Percentiles rank a stretch among this genome's conserved stretches.
Conservation (phyloP, 2,329 filamentous ascomycete genomes). For the Sporothrix luriei region DNA sequence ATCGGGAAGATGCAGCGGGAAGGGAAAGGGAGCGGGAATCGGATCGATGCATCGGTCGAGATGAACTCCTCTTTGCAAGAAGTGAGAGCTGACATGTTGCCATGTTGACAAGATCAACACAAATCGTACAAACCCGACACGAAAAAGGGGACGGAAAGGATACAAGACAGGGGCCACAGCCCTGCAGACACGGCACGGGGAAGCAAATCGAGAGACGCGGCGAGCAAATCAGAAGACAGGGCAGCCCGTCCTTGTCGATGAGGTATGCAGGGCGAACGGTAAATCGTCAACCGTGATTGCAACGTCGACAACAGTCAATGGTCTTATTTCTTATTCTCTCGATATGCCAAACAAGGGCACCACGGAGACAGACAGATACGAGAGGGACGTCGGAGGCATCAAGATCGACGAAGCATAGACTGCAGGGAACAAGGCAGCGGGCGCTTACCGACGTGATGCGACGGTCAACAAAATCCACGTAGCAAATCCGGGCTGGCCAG, state of each 20-base stretch:
- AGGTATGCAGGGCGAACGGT: not conserved
- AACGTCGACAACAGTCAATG: not conserved
- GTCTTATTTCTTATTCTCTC: not conserved
- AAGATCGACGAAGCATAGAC: not conserved
- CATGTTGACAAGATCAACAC: not conserved
- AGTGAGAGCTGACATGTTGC: not conserved
- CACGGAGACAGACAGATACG: not conserved
- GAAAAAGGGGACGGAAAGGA: not conserved
- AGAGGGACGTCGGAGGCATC: not conserved
- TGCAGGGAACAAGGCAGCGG: not conserved
- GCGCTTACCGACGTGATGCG: not conserved
- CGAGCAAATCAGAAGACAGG: not conserved
- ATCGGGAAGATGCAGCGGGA: not conserved
- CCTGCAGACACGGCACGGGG: constrained; percentile 20
- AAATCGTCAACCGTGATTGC: not conserved
- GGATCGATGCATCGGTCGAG: not conserved
- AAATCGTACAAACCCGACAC: not conserved
- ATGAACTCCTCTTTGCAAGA: not conserved
- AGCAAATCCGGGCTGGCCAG: not conserved
- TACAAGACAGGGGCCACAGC: not conserved
- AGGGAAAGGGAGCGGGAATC: not conserved
- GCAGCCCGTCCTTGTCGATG: not conserved
- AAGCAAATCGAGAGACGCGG: not conserved
- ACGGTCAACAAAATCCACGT: not conserved
- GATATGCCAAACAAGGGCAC: not conserved